Base-by-base conservation (phyloP, 2,329 filamentous ascomycete genomes). In the Penicillium sp. region DNA sequence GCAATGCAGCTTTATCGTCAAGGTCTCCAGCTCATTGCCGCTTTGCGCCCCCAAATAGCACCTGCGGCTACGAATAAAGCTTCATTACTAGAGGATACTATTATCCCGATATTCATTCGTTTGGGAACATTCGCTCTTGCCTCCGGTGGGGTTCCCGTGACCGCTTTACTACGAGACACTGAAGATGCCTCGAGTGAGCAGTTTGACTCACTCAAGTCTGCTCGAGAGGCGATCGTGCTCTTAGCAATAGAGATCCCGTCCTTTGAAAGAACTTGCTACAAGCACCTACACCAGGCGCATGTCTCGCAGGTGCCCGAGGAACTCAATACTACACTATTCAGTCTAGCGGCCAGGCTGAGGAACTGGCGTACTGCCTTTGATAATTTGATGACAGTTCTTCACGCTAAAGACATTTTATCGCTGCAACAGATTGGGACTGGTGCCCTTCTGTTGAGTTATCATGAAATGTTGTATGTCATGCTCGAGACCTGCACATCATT, bases 31-130 rank as follows among this genome's bases (percentile, higher is more conserved):
- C 65, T 73, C 1, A 71, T 73, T 43, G 49, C 57, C 0, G 53
- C 57, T 47, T 54, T 70, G 19, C 67, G 62, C 3, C 46, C 56
- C 3, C 62, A 62, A 25, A 57, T 55, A 33, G 53, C 58, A 29
- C 21, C 15, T 17, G 59, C 57, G 0, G 25, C 42, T 19, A 31
- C 61, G 9, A 43, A 45, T 4, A 54, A 67, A 13, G 33, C 57
- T 13, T 47, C 54, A 8, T 50, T 68, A 21, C 37, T 73, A 2
- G 60, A 69, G 9, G 60, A 65, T 27, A 69, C 62, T 7, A 69
- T 73, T 17, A 56, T 71, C 10, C 70, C 71, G 0, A 62, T 72
- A 4, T 72, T 73, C 19, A 49, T 69, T n/a, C 70, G 67, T 15
- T 50, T 73, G 12, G 69, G 67, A 10, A 51, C 67, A 19, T 51